phyloP scores from a whole-genome alignment of 2,329 filamentous ascomycete genomes.

The Aspergillus pseudonomiae region DNA sequence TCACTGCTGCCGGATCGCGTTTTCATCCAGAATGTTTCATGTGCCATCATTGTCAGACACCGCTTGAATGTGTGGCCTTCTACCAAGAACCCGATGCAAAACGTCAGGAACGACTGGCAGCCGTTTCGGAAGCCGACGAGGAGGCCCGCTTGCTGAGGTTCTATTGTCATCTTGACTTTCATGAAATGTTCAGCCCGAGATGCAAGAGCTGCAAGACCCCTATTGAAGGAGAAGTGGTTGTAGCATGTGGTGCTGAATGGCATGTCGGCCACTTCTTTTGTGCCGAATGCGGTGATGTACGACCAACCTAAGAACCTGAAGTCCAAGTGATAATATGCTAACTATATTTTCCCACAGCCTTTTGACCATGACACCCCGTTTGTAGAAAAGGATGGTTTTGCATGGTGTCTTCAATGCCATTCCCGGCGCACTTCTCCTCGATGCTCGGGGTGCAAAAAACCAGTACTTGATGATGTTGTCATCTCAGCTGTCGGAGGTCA shows the following conservation, averaged over 20 bases:
- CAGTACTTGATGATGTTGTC: constrained; percentile 87
- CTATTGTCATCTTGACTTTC: constrained; percentile 98
- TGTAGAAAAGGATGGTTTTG: constrained; percentile 96
- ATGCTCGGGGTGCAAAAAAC: constrained; percentile 80
- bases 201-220: constrained; percentile 97
- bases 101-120: constrained; percentile 70
- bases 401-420: constrained; percentile 94
- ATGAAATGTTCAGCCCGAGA: constrained; percentile 87
- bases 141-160: constrained; percentile 72
- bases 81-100: constrained; percentile 82
- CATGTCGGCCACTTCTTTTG: constrained; percentile 99
- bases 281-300: constrained; percentile 86
- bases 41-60: constrained; percentile 83
- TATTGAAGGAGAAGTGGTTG: constrained; percentile 91
- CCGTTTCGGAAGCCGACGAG: constrained; percentile 63
- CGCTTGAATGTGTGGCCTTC: constrained; percentile 93
- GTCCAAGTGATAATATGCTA: constrained; percentile 9
- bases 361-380: constrained; percentile 72
- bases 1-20: constrained; percentile 77
- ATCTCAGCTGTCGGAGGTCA: constrained; percentile 85
- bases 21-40: constrained; percentile 94
- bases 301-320: constrained; percentile 16
- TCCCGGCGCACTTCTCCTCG: constrained; percentile 88
- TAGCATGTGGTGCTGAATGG: constrained; percentile 94
- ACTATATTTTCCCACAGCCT: constrained; percentile 44